Evolutionary conservation across 106 monocot genomes (phyloP).

Genomic region (Xerophyta viscosa): DNA sequence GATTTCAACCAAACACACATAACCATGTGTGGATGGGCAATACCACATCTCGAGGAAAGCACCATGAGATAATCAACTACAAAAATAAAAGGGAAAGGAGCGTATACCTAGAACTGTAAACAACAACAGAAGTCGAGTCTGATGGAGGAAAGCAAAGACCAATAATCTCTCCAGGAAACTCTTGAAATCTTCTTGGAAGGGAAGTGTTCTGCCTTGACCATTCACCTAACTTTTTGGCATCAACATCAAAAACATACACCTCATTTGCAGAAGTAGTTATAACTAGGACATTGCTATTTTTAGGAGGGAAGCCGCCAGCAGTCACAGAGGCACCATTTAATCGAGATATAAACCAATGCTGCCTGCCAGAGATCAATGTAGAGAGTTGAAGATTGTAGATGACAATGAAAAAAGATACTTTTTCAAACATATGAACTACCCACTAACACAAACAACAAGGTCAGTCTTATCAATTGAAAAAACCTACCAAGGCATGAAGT

Average conservation of each 20-base stretch:
- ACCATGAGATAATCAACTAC: too few species aligned
- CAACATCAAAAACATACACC: slow-evolving; percentile 86
- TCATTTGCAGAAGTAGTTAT: slow-evolving; percentile 80
- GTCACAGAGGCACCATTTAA: slow-evolving; percentile 85
- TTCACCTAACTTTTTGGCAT: slow-evolving; percentile 79
- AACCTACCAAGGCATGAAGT: too few species aligned
- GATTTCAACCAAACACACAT: too few species aligned
- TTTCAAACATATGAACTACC: too few species aligned
- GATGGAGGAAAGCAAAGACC: slow-evolving; percentile 73
- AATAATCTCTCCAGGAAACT: slow-evolving; percentile 91
- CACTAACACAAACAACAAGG: too few species aligned
- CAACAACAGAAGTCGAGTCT: slow-evolving; percentile 66
- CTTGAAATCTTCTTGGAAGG: slow-evolving; percentile 85
- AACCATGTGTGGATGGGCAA: too few species aligned
- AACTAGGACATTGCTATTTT: slow-evolving; percentile 62
- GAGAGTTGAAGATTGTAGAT: background rate
- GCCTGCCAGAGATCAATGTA: slow-evolving; percentile 35
- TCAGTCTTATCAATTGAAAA: too few species aligned
- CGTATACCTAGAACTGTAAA: slow-evolving; percentile 88
- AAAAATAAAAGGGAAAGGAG: background rate
- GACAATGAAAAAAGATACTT: slow-evolving; percentile 26
- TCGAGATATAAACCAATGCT: slow-evolving; percentile 88
- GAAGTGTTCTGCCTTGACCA: slow-evolving; percentile 67
- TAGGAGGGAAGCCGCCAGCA: slow-evolving; percentile 80
- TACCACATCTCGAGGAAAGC: too few species aligned